Percentiles rank a stretch among this genome's conserved stretches.
phyloP scores from a whole-genome alignment of 1,139 yeast genomes.

The Hyphopichia fennica region DNA sequence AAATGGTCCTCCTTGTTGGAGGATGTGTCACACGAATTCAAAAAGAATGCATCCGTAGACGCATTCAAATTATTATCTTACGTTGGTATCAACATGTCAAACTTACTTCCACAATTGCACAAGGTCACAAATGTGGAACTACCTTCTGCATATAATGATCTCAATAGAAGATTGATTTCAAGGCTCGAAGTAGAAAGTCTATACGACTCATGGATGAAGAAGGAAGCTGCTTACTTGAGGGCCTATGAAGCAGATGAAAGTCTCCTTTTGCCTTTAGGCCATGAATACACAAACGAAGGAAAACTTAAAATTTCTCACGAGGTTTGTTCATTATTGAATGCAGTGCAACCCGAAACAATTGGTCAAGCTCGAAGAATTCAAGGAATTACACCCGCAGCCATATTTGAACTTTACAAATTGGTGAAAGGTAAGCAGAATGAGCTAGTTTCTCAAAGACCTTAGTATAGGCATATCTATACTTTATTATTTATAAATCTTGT shows the following conservation, averaged over 20 bases:
- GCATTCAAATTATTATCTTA: conserved; percentile 50
- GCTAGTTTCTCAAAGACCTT: conserved; percentile 12
- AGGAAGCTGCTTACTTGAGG: conserved; percentile 67
- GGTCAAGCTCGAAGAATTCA: conserved; percentile 95
- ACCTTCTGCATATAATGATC: conserved; percentile 21
- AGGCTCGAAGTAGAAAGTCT: conserved; percentile 77
- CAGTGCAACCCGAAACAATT: conserved; percentile 80
- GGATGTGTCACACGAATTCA: conserved; percentile 47
- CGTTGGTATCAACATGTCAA: conserved; percentile 30
- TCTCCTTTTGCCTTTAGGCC: conserved; percentile 62
- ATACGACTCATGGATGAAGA: conserved; percentile 76
- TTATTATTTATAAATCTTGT: neutral
- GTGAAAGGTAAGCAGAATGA: conserved; percentile 31
- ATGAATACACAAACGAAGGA: conserved; percentile 55
- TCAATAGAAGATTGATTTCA: conserved; percentile 56
- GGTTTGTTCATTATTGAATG: conserved; percentile 67
- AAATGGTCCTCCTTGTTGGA: conserved; percentile 61
- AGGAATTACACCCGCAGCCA: conserved; percentile 88
- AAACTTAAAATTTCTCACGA: conserved; percentile 64
- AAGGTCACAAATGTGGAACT: conserved; percentile 17
- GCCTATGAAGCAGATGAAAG: conserved; percentile 86
- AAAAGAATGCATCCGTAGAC: conserved; percentile 30
- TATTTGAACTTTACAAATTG: conserved; percentile 61
- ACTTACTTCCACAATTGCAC: conserved; percentile 32
- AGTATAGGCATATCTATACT: too few relatives aligned